phyloP scores from a whole-genome alignment of 176 grass and related monocot species.

The Stipa capillata region DNA sequence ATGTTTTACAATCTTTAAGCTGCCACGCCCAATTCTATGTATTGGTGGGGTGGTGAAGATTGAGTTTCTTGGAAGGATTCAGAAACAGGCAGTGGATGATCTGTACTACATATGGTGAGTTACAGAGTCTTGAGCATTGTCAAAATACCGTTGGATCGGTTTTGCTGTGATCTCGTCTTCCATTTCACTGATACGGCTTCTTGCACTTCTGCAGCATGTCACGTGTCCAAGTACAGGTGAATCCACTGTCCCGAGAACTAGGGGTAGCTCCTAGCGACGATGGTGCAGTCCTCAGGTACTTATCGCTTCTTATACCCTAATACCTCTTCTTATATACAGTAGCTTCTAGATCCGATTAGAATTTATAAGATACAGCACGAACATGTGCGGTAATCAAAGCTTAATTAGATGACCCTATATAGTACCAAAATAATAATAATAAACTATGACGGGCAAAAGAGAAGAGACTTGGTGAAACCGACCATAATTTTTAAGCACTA shows the following conservation, averaged over 20 bases:
- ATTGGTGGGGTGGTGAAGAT: constrained; percentile 63
- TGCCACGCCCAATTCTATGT: constrained; percentile 45
- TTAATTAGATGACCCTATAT: no score
- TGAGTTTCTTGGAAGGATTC: constrained; percentile 53
- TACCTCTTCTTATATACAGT: no score
- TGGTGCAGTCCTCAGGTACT: constrained; percentile 24
- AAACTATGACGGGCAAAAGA: no score
- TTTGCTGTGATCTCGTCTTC: not conserved
- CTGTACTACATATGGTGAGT: constrained; percentile 71
- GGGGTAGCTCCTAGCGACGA: not conserved
- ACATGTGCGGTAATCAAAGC: no score
- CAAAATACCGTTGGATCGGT: not conserved
- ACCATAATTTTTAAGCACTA: no score
- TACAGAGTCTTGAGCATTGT: not conserved
- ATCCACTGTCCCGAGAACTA: constrained; percentile 17
- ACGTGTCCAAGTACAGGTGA: constrained; percentile 35
- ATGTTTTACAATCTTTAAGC: constrained; percentile 53
- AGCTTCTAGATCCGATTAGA: not conserved
- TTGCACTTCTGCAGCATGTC: constrained; percentile 15
- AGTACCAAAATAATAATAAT: no score
- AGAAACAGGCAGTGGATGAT: constrained; percentile 44
- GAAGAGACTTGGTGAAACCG: no score
- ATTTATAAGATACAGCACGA: no score
- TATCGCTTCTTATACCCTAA: no score
- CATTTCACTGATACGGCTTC: not conserved